phyloP scores from a whole-genome alignment of 2,329 filamentous ascomycete genomes.

The Fusarium tricinctum region DNA sequence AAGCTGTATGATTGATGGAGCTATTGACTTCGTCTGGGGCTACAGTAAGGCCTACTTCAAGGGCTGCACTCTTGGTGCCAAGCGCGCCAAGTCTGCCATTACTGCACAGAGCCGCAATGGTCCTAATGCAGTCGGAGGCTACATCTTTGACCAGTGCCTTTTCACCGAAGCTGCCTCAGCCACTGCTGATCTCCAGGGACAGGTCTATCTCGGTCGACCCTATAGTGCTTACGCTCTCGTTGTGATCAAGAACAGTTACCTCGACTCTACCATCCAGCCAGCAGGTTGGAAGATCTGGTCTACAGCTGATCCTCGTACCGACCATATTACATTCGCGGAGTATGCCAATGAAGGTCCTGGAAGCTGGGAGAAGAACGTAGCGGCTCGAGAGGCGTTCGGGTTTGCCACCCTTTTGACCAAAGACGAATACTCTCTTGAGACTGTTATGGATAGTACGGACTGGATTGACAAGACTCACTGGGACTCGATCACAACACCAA shows the following conservation, averaged over 20 bases:
- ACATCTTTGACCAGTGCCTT: constrained; percentile 59
- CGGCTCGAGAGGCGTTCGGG: constrained; percentile 35
- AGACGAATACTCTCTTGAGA: constrained; percentile 33
- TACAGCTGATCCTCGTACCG: constrained; percentile 67
- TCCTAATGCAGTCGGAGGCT: constrained; percentile 53
- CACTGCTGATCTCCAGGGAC: constrained; percentile 49
- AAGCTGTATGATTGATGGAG: constrained; percentile 38
- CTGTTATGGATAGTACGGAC: constrained; percentile 45
- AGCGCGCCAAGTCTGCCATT: constrained; percentile 43
- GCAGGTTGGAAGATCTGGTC: constrained; percentile 64
- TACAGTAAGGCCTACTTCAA: constrained; percentile 47
- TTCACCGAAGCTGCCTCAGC: constrained; percentile 49
- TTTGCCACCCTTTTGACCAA: constrained; percentile 41
- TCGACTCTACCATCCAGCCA: constrained; percentile 56
- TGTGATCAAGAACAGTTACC: constrained; percentile 61
- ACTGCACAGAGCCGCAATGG: constrained; percentile 49
- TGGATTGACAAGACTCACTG: constrained; percentile 46
- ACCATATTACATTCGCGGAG: constrained; percentile 70
- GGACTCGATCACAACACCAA: constrained; percentile 43
- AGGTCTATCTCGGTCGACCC: constrained; percentile 62
- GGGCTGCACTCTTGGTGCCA: constrained; percentile 41
- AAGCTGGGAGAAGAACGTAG: constrained; percentile 45
- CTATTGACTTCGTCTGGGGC: constrained; percentile 45
- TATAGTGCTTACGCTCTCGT: constrained; percentile 62
- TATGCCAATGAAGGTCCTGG: constrained; percentile 68